phyloP scores from a whole-genome alignment of 345 rosid genomes.

The Citrus reticulata region DNA sequence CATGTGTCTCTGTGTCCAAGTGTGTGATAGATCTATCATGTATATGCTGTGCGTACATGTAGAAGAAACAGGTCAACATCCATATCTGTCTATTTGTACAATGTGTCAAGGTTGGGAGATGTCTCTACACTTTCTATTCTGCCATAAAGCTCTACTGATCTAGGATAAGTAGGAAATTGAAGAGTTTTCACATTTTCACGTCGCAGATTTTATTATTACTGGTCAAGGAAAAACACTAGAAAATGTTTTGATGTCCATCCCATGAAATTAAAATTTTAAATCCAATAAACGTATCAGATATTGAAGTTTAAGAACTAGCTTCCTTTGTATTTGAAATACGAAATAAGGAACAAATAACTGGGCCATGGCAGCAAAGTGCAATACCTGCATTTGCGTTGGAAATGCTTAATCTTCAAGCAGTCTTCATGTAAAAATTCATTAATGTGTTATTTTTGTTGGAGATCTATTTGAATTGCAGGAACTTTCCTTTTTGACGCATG shows the following conservation, averaged over 20 bases:
- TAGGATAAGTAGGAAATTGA: neutral
- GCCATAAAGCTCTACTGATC: neutral
- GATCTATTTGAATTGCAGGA: neutral
- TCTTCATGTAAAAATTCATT: neutral
- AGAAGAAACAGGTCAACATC: neutral
- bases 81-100: neutral
- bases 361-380: neutral
- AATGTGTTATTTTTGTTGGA: neutral
- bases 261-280: neutral
- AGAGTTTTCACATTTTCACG: neutral
- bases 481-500: slow-evolving; percentile 1
- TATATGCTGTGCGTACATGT: neutral
- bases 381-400: neutral
- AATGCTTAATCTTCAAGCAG: neutral
- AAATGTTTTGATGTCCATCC: neutral
- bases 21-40: neutral
- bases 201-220: neutral
- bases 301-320: neutral
- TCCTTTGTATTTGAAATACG: neutral
- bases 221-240: neutral
- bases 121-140: neutral
- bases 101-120: neutral
- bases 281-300: neutral
- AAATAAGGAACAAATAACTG: neutral
- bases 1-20: neutral